Evolutionary conservation across 352 stramenopile species (phyloP), one percentile per base, ranked within the genome.

Genomic region (Globisporangium perplexum): DNA sequence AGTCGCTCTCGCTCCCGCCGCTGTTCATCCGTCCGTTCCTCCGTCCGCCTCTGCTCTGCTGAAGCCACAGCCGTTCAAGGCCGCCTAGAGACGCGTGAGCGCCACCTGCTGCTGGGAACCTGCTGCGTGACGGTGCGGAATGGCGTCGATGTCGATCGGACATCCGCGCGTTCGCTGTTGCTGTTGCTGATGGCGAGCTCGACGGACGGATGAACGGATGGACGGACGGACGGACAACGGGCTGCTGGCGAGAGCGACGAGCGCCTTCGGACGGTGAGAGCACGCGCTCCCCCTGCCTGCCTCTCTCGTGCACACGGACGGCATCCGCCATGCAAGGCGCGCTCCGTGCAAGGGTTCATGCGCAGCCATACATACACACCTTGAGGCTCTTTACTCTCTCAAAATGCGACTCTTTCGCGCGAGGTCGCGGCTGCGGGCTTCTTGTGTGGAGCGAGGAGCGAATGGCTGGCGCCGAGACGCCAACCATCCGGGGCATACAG

Each of bases 331-430:
- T 23, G 22, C 10, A 31, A 36, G 26, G 36, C 26, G 41, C 41
- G 36, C 44, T 23, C 14, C 17, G 20, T 4, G 20, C 36, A 28
- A 12, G 42, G 33, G 23, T 53, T 45, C 52, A 41, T 23, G 28
- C 7, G 18, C 10, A 7, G 24, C 11, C 20, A 46, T 20, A 17
- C n/a, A 26, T 17, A 47, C 53, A 55, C 44, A 60, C 51, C 58
- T 62, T 65, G 58, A 58, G 57, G 49, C 57, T 57, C 50, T 59
- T 58, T 63, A 58, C 53, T 65, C 52, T 60, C 49, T 65, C 58
- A 61, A 61, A 65, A 62, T 65, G 49, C 53, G 44, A 47, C 57
- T 65, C 58, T 62, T 65, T 55, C 28, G 26, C 46, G 50, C 41
- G 7, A 46, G n/a, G 10, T 22, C n/a, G 15, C 17, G 38, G 20